A percentile compares a stretch with the other conserved stretches of the same genome.
Conservation (phyloP, 106 monocot species). For the Phalaenopsis aphrodite region DNA sequence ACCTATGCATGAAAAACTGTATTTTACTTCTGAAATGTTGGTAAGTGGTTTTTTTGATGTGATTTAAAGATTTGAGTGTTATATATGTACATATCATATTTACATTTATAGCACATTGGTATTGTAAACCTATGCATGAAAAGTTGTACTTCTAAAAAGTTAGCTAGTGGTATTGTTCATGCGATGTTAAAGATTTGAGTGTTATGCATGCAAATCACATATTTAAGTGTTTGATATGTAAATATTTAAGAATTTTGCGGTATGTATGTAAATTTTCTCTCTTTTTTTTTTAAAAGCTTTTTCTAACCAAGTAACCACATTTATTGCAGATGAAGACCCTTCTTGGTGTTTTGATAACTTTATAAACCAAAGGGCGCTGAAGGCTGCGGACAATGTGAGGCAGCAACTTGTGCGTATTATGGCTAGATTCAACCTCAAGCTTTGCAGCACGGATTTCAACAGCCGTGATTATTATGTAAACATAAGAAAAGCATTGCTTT, state of each 20-base stretch:
- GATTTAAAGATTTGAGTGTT: too few species aligned
- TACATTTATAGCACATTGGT: too few species aligned
- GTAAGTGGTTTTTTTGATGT: too few species aligned
- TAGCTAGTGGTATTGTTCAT: too few species aligned
- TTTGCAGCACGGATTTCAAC: slow-evolving; percentile 73
- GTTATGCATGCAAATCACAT: slow-evolving; percentile 72
- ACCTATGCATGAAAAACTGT: too few species aligned
- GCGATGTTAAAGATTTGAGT: too few species aligned
- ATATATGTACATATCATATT: too few species aligned
- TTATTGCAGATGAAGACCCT: slow-evolving; percentile 46
- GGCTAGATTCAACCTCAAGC: slow-evolving; percentile 59
- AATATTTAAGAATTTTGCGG: neutral
- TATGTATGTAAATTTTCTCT: neutral
- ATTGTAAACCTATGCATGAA: too few species aligned
- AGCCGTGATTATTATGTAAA: slow-evolving; percentile 67
- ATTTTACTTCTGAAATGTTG: too few species aligned
- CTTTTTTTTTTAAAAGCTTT: neutral
- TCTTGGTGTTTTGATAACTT: slow-evolving; percentile 75
- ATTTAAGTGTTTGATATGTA: too few species aligned
- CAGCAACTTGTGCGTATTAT: slow-evolving; percentile 70
- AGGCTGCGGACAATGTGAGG: slow-evolving; percentile 59
- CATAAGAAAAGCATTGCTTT: slow-evolving; percentile 55
- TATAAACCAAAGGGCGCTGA: slow-evolving; percentile 52
- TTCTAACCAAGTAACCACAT: neutral
- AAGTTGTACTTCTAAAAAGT: too few species aligned